A percentile compares a stretch with the other conserved stretches of the same genome.
phyloP scores from a whole-genome alignment of 352 stramenopile species.

The Globisporangium polare region DNA sequence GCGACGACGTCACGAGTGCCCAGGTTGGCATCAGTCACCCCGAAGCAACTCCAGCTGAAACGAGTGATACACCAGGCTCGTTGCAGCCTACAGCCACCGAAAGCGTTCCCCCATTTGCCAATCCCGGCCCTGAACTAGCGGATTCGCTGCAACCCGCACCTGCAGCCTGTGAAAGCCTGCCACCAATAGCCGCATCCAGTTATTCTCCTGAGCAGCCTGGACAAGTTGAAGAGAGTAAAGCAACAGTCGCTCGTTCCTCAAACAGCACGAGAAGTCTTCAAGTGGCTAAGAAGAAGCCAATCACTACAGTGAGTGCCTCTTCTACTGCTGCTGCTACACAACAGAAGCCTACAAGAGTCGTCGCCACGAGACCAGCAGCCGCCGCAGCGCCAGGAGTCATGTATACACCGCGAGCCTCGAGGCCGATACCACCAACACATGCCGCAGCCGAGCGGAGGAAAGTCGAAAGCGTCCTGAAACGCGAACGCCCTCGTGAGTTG shows the following conservation, averaged over 20 bases:
- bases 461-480: neutral
- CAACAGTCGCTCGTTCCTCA: neutral
- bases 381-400: neutral
- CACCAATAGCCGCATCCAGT: neutral
- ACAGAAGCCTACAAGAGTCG: neutral
- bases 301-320: neutral
- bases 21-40: neutral
- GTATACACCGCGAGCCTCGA: neutral
- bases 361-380: slow-evolving; percentile 2
- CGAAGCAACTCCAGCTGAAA: neutral
- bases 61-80: neutral
- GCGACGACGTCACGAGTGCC: neutral
- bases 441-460: neutral
- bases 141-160: neutral
- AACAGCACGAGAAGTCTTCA: neutral
- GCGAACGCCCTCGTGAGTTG: slow-evolving; percentile 13
- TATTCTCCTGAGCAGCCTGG: neutral
- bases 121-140: too few relatives aligned
- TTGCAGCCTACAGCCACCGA: neutral
- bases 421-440: neutral
- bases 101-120: too few relatives aligned
- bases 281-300: neutral
- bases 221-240: neutral
- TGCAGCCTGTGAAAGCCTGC: too few relatives aligned
- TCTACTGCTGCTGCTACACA: neutral